Evolutionary conservation across 768 basidiomycete genomes (phyloP), one percentile per base, ranked within the genome.

Genomic region (Tulasnella sp.): DNA sequence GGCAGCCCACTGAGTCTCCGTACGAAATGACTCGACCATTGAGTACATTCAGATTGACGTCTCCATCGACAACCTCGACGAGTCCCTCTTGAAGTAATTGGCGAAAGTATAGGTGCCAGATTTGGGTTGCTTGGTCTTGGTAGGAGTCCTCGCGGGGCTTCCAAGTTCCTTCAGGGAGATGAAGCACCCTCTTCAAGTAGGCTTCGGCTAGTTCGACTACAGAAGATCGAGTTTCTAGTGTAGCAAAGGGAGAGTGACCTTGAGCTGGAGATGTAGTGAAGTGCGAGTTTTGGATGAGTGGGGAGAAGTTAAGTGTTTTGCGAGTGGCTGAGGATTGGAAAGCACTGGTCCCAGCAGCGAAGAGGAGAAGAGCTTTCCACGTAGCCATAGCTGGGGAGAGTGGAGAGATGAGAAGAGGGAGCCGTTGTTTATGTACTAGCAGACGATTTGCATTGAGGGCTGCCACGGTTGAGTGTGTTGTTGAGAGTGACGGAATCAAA

Each of bases 41-140:
- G 80, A 89, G 89, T 80, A 98, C 83, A 82, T 98, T 97, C 78
- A 99, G 81, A 79, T 98, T 98, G 82, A 97, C 86, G 80, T 97
- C 90, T 32, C 91, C 92, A 77, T 97, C 93, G 14, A 86, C 85
- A 14, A 99, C 93, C 78, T 95, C 92, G 59, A 96, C 82, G 17
- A 94, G 94, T 72, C 90, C 88, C 77, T 95, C 81, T 22, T 69
- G 36, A 9, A 66, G 22, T 72, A 91, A 74, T 81, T 99, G 95
- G 75, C 89, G 86, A 74, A 90, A 88, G 78, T 95, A 95, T 76
- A 94, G 84, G 80, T 97, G 94, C 34, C 92, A 90, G 66, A 97
- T 84, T n/a, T 90, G 90, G 2, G 92, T 94, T 73, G 85, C 86
- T 72, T 82, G 80, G 82, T 98, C 95, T 62, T 91, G 93, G 80